Evolutionary conservation across 78 protist genomes (phyloP), one percentile per base, ranked within the genome.

Genomic region (Guillardia theta): DNA sequence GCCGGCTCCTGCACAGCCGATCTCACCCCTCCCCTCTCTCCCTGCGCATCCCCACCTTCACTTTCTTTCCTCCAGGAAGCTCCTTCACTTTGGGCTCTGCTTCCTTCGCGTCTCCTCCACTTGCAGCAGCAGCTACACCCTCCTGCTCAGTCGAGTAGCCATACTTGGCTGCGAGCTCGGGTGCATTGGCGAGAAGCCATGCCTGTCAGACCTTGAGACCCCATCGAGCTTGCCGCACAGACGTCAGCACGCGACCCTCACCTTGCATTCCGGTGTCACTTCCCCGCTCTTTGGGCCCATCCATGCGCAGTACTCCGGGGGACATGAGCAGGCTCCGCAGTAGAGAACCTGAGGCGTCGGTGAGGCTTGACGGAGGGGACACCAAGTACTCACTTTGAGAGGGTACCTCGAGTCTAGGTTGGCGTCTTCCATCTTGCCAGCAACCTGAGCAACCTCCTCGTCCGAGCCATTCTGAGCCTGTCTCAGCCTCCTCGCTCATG

Each of bases 111-210:
- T 70, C 83, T 4, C 58, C 58, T 50, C 70, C 70, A 58, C 70
- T 30, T 58, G 70, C 70, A 58, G 70, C 39, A 24, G 70, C 27
- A 1, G 70, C 70, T 58, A 30, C 70, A 27, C 39, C 70, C 70
- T 58, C 70, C 27, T 18, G 10, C 10, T 1, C 48, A 21, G 47
- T 10, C 22, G 48, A 45, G 50, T 43, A 78, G 33, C 90, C 90
- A 19, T 44, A 30, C 90, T 78, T 78, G 1, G 90, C 90, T 21
- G 90, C 90, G 33, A 78, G 50, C 50, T 78, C 90, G 6, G 90
- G 90, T 0, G 24, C 90, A 43, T 37, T 43, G 15, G 50, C 48
- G 48, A 78, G 24, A 37, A 30, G 37, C 90, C 90, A 78, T 2
- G 90, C 90, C 90, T 78, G 41, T 22, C 1, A 4, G 33, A 15